These are phyloP conservation scores for Aspergillus conjunctus DNA, from an alignment of 495 filamentous ascomycete genomes.

Conservation along the genomic window DNA sequence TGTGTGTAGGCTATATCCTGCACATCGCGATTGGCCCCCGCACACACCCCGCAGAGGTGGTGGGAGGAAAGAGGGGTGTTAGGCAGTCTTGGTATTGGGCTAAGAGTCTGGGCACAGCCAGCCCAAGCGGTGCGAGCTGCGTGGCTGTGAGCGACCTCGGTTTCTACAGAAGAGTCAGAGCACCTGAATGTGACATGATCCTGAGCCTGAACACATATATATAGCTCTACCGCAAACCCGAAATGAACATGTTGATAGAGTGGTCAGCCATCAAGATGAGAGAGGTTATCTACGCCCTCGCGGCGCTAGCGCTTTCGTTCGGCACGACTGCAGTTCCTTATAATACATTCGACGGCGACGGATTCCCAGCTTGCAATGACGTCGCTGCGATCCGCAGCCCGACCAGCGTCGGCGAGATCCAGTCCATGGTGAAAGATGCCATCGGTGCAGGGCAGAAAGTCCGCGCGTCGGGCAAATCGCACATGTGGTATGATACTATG, in stretches of 20 bases:
- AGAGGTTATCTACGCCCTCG: background rate
- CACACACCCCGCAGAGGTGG: too few relatives aligned
- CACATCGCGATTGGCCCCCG: too few relatives aligned
- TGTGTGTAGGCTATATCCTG: too few relatives aligned
- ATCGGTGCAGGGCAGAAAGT: slow-evolving; percentile 16
- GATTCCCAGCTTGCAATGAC: slow-evolving; percentile 20
- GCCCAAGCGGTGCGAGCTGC: too few relatives aligned
- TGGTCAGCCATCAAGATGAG: background rate
- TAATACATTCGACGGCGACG: slow-evolving; percentile 21
- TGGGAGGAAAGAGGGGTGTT: too few relatives aligned
- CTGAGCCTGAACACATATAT: too few relatives aligned
- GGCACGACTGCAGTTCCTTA: slow-evolving; percentile 8
- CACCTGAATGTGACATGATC: too few relatives aligned
- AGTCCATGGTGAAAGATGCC: slow-evolving; percentile 16
- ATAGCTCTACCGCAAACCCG: background rate
- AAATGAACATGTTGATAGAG: background rate
- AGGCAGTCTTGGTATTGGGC: too few relatives aligned
- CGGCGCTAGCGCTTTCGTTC: background rate
- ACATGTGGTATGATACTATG: slow-evolving; percentile 26
- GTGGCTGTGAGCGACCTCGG: too few relatives aligned
- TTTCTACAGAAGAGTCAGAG: too few relatives aligned
- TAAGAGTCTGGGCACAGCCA: too few relatives aligned
- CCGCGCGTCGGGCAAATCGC: slow-evolving; percentile 17
- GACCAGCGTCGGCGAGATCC: slow-evolving; percentile 10
- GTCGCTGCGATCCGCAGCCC: slow-evolving; percentile 16